Percentiles rank a stretch among this genome's conserved stretches.
Evolutionary conservation across 768 basidiomycete species (phyloP).

Genomic region (Suillus subalutaceus): DNA sequence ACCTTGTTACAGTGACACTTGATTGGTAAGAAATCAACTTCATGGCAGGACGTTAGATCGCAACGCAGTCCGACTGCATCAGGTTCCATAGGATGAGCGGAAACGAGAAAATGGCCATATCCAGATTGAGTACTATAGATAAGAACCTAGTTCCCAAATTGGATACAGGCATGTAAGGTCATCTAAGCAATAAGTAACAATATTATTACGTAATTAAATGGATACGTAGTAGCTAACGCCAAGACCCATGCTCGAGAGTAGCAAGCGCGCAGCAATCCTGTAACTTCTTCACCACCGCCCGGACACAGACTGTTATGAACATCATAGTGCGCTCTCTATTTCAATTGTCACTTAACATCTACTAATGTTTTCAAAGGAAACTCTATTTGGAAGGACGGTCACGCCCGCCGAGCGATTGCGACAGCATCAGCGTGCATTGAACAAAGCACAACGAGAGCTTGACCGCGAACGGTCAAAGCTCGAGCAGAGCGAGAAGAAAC

Average conservation of each 20-base stretch:
- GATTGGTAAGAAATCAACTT: constrained; percentile 79
- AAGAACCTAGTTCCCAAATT: no score
- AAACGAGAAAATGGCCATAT: no score
- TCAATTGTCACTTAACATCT: background rate
- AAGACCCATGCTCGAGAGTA: background rate
- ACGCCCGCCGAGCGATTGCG: constrained; percentile 97
- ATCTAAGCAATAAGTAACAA: no score
- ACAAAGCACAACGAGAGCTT: constrained; percentile 97
- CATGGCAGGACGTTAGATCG: constrained; percentile 56
- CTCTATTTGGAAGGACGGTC: constrained; percentile 90
- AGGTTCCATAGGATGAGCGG: constrained; percentile 40
- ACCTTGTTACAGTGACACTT: constrained; percentile 58
- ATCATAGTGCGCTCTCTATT: constrained; percentile 55
- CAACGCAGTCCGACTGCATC: constrained; percentile 68
- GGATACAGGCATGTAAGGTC: no score
- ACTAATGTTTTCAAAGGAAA: constrained; percentile 64
- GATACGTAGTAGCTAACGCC: background rate
- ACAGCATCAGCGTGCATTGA: constrained; percentile 93
- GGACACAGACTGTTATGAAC: constrained; percentile 57
- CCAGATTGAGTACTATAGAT: no score
- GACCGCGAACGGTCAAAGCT: constrained; percentile 94
- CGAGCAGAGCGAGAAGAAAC: constrained; percentile 96
- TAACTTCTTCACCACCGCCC: constrained; percentile 3
- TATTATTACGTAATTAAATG: background rate
- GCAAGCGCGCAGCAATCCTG: background rate